Evolutionary conservation across 2,329 filamentous ascomycete species (phyloP), one percentile per base, ranked within the genome.

Genomic region (Colletotrichum melonis): DNA sequence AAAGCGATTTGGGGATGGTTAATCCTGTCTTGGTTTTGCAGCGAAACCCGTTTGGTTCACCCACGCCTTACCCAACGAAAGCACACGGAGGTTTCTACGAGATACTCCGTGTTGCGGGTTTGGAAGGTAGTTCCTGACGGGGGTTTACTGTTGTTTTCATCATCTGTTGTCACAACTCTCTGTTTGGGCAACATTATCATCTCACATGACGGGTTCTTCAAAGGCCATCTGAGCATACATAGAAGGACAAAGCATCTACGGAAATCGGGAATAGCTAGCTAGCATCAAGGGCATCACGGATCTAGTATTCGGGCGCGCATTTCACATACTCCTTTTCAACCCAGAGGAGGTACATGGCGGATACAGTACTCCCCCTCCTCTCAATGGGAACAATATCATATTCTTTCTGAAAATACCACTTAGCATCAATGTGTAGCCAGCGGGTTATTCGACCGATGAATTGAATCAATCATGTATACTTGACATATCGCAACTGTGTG

Each of bases 341-440:
- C 12, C 32, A 16, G 63, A 67, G 70, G 60, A 73, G 70, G 70
- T 62, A 70, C 16, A 69, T 70, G 70, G 70, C 67, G 67, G 70
- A 73, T 73, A 73, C 70, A 73, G 70, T 62, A 73, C 70, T 70
- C 67, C 70, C 67, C 70, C 70, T 73, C 68, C 70, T 70, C 67
- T 64, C 30, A 12, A 60, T 24, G 54, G 42, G 46, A 26, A 26
- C 24, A 63, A 49, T 19, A 46, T 55, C 32, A 24, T 60, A 24
- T 54, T 42, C 67, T 24, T 35, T 57, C 19, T n/a, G 32, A 32
- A 12, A 60, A 28, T 11, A 58, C 22, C 35, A 60, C 1, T 42
- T 65, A 65, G 63, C 63, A 65, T 57, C 52, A 65, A 28, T 16
- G 16, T 22, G 62, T 28, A 32, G 32, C 22, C 62, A n/a, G 62